Evolutionary conservation across 768 basidiomycete genomes (phyloP).

Genomic region (Suillus brevipes): DNA sequence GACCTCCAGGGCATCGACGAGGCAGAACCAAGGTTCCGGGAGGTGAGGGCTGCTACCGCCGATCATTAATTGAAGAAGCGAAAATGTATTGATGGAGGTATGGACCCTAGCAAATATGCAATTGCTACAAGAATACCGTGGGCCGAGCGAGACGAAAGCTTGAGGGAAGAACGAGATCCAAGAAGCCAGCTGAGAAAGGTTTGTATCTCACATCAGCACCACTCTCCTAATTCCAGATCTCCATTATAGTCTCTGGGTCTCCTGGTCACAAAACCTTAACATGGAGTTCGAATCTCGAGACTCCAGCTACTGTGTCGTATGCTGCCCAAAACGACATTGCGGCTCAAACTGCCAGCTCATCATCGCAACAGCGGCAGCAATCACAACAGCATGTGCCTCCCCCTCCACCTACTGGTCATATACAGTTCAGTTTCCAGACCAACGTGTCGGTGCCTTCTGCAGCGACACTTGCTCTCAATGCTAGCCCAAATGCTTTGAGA

Average conservation of each 20-base stretch:
- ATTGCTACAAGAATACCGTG: constrained; percentile 70
- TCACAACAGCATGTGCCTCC: constrained; percentile 26
- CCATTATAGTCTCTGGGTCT: constrained; percentile 18
- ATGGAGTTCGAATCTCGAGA: constrained; percentile 40
- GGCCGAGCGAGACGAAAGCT: constrained; percentile 59
- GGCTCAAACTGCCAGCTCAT: constrained; percentile 28
- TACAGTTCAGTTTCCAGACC: constrained; percentile 46
- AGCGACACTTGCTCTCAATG: constrained; percentile 27
- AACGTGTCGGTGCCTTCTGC: constrained; percentile 44
- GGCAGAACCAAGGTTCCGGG: constrained; percentile 59
- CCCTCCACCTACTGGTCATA: constrained; percentile 31
- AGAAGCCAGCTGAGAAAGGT: constrained; percentile 55
- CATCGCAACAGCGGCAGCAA: constrained; percentile 30
- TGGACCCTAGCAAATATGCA: constrained; percentile 6
- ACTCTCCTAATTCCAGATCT: constrained; percentile 7
- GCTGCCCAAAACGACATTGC: constrained; percentile 22
- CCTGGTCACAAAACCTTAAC: constrained; percentile 28
- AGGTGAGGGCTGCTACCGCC: constrained; percentile 39
- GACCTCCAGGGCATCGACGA: constrained; percentile 58
- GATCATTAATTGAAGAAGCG: neutral
- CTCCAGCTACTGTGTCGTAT: constrained; percentile 43
- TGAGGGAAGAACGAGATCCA: constrained; percentile 53
- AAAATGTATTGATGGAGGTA: constrained; percentile 4
- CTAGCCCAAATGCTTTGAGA: constrained; percentile 29
- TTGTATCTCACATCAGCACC: constrained; percentile 13